Conservation (phyloP, 1,139 yeast species). For the Scheffersomyces insectosa region DNA sequence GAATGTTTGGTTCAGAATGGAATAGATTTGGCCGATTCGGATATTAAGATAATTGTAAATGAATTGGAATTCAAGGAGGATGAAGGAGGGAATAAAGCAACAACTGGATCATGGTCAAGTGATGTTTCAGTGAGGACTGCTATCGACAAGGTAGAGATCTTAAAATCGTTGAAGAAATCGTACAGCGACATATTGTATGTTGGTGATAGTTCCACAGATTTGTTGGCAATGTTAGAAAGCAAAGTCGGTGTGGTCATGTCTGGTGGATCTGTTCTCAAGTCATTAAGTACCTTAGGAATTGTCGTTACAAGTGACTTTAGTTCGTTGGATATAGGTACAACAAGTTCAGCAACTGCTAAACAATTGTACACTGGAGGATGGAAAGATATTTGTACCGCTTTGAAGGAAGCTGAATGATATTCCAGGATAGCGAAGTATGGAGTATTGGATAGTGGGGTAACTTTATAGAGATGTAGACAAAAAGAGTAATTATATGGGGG, state of each 20-base stretch:
- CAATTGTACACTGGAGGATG: too few relatives aligned
- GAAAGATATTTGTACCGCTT: too few relatives aligned
- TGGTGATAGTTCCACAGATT: conserved; percentile 71
- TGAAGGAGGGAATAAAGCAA: conserved; percentile 15
- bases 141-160: conserved; percentile 46
- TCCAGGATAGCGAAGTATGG: too few relatives aligned
- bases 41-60: conserved; percentile 41
- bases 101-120: conserved; percentile 41
- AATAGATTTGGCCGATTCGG: conserved; percentile 9
- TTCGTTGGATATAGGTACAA: too few relatives aligned
- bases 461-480: too few relatives aligned
- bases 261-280: conserved; percentile 21
- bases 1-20: conserved; percentile 39
- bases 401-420: too few relatives aligned
- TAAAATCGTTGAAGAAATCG: conserved; percentile 19
- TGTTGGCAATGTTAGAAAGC: conserved; percentile 52
- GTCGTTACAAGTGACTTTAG: too few relatives aligned
- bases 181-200: conserved; percentile 41
- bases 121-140: conserved; percentile 50
- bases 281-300: conserved; percentile 9
- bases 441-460: too few relatives aligned
- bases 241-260: conserved; percentile 52
- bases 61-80: conserved; percentile 44
- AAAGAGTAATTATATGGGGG: too few relatives aligned
- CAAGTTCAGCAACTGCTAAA: too few relatives aligned